Evolutionary conservation across 495 filamentous ascomycete genomes (phyloP).

Genomic region (Penicillium chermesinum): DNA sequence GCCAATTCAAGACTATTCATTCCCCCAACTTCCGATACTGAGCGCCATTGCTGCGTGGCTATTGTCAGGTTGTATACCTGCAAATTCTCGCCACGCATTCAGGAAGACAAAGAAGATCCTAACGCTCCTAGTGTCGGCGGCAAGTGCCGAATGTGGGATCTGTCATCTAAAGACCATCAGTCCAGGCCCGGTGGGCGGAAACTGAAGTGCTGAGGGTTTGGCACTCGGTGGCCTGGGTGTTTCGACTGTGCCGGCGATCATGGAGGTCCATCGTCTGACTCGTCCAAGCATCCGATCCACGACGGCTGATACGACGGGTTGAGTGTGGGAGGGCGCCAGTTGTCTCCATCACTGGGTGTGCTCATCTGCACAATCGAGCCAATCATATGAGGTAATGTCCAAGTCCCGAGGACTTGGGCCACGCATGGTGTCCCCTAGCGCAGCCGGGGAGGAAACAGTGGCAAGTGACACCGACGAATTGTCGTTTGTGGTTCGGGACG

Average conservation of each 20-base stretch:
- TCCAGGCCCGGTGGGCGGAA: not conserved
- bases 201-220: constrained; percentile 8
- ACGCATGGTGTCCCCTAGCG: not conserved
- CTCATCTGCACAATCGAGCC: constrained; percentile 1
- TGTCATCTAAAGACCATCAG: not conserved
- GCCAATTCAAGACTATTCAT: not conserved
- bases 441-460: not conserved
- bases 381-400: not conserved
- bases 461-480: not conserved
- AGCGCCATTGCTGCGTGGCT: not conserved
- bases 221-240: constrained; percentile 12
- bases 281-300: constrained; percentile 4
- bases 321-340: constrained; percentile 2
- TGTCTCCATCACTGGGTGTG: constrained; percentile 16
- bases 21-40: not conserved
- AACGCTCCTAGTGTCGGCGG: constrained; percentile 1
- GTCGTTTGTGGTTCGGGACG: not conserved
- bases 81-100: not conserved
- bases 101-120: not conserved
- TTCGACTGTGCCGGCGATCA: constrained; percentile 15
- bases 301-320: constrained; percentile 8
- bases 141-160: not conserved
- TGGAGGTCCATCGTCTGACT: constrained; percentile 11
- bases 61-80: not conserved
- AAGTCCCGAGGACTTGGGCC: not conserved